Base-by-base conservation (phyloP, 1,284 basidiomycete species). In the Coriolopsis trogii region DNA sequence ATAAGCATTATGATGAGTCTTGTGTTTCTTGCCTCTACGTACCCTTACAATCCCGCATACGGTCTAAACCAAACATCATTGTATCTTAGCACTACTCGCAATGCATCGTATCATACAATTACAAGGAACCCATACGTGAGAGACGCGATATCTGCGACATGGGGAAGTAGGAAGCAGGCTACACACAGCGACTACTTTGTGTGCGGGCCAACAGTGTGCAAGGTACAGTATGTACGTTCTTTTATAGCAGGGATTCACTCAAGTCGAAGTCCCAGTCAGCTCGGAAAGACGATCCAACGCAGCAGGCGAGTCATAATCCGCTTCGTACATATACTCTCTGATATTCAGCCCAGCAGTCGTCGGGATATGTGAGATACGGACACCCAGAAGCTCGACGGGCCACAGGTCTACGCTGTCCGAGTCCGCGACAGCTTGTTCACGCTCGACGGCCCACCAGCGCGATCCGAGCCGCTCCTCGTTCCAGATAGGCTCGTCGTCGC, bases 41-140 rank as follows among this genome's bases (percentile, higher is more conserved):
- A 48, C 47, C 28, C 34, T 29, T 51, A 52, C 57, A 50, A 48
- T 44, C 41, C n/a, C 37, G 49, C 52, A 55, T 54, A 46, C 41
- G 26, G 33, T 44, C 29, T 52, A 55, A 58, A 45, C 39, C 41
- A 46, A 46, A 24, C 40, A 43, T 46, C 57, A 59, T 51, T 59
- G 57, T 59, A 59, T 55, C 57, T 49, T 58, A 58, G 51, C 41
- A 30, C 48, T 48, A 28, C 31, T 38, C 43, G 47, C 57, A 59
- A 59, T 59, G 38, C 57, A 59, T 46, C 37, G 31, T 47, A 29
- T 40, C 37, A 34, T 24, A 29, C 25, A 29, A 28, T 2, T 25
- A 8, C 5, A 26, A 7, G 13, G n/a, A 18, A 18, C 16, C 16
- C 10, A 39, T 24, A 39, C 31, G 13, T 6, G 16, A 15, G 9